These are phyloP conservation scores for Bruguiera hainesii DNA, from an alignment of 441 rosid genomes.

Conservation along the genomic window DNA sequence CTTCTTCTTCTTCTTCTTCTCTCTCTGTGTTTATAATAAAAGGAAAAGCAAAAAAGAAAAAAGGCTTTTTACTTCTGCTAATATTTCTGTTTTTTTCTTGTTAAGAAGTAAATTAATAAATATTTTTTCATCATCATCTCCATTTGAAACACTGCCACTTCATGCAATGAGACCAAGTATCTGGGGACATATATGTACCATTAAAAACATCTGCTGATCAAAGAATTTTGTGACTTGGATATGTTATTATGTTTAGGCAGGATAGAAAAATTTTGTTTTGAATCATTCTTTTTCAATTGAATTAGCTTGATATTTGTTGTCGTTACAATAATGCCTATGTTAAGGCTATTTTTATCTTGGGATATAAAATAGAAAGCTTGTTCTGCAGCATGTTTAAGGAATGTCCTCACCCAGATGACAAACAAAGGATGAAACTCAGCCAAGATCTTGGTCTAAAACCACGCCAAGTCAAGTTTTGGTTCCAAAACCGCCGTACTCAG, in stretches of 20 bases:
- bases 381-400: constrained; percentile 75
- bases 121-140: too few species aligned
- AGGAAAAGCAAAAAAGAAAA: too few species aligned
- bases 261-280: too few species aligned
- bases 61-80: too few species aligned
- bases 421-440: constrained; percentile 79
- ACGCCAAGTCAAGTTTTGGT: constrained; percentile 97
- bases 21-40: neutral
- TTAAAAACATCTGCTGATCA: too few species aligned
- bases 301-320: too few species aligned
- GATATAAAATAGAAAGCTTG: neutral
- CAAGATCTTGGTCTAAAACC: constrained; percentile 87
- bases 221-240: too few species aligned
- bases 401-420: constrained; percentile 94
- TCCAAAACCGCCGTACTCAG: constrained; percentile 95
- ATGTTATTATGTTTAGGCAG: too few species aligned
- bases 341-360: neutral
- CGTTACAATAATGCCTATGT: neutral
- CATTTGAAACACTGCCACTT: neutral
- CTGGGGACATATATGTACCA: too few species aligned
- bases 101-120: too few species aligned
- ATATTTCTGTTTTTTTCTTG: too few species aligned
- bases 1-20: neutral
- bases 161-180: neutral
- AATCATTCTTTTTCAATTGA: too few species aligned